Evolutionary conservation across 2,329 filamentous ascomycete genomes (phyloP).

Genomic region (Talaromyces funiculosus): DNA sequence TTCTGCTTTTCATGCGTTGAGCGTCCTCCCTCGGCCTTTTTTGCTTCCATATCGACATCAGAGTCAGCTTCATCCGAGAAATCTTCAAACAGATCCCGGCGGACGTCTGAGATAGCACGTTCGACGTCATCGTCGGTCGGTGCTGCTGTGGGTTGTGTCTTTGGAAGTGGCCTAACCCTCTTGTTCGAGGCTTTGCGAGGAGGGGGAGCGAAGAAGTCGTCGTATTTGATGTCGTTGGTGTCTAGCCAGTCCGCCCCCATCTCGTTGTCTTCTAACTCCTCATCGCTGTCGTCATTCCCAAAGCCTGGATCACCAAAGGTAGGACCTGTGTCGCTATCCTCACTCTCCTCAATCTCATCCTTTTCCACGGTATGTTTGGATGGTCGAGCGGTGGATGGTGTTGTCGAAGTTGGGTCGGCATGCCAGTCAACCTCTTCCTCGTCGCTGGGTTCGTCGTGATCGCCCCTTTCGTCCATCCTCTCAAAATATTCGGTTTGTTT

Average conservation of each 20-base stretch:
- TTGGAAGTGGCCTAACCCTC: constrained; percentile 49
- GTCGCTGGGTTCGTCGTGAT: constrained; percentile 67
- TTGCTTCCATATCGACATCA: constrained; percentile 53
- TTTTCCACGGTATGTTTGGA: constrained; percentile 35
- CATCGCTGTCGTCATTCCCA: constrained; percentile 57
- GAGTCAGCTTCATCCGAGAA: constrained; percentile 60
- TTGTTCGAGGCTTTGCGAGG: constrained; percentile 61
- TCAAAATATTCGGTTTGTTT: constrained; percentile 86
- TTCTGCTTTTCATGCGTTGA: constrained; percentile 84
- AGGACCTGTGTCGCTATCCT: constrained; percentile 57
- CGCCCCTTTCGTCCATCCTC: constrained; percentile 71
- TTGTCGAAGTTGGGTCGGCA: constrained; percentile 60
- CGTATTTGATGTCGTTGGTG: constrained; percentile 84
- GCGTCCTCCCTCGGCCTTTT: constrained; percentile 20
- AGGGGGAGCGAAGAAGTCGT: constrained; percentile 88
- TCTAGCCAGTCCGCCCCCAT: constrained; percentile 60
- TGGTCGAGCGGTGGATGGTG: constrained; percentile 12
- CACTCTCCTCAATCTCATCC: constrained; percentile 53
- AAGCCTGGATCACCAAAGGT: constrained; percentile 77
- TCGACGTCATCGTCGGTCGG: constrained; percentile 64
- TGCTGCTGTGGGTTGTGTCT: constrained; percentile 41
- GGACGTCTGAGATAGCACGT: constrained; percentile 78
- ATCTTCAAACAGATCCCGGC: constrained; percentile 85
- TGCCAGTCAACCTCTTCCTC: constrained; percentile 84
- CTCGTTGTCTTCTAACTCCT: constrained; percentile 52